Evolutionary conservation across 2,329 filamentous ascomycete genomes (phyloP).

Genomic region (Lasiodiplodia gonubiensis): DNA sequence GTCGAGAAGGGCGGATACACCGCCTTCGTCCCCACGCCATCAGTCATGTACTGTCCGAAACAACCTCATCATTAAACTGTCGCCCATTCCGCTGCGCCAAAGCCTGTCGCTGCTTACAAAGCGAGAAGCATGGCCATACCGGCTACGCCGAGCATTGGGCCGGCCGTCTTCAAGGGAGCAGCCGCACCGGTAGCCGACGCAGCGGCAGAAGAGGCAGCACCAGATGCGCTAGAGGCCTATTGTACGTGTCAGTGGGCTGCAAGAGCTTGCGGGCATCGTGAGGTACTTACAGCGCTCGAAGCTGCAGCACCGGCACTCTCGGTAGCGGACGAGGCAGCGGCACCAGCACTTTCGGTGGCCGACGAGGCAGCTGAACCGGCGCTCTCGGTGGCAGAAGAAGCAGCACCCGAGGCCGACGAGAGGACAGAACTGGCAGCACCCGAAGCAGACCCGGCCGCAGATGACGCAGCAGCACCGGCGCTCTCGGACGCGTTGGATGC

Average conservation of each 20-base stretch:
- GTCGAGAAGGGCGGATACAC: background rate
- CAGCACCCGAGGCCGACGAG: conserved; percentile 22
- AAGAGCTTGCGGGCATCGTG: background rate
- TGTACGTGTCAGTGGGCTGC: background rate
- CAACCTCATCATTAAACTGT: conserved; percentile 3
- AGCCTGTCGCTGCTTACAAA: conserved; percentile 38
- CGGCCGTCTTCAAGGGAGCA: conserved; percentile 44
- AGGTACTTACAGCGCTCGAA: conserved; percentile 24
- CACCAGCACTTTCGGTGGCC: background rate
- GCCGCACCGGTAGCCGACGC: conserved; percentile 31
- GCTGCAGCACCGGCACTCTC: conserved; percentile 23
- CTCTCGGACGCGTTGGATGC: conserved; percentile 11
- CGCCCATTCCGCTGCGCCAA: conserved; percentile 10
- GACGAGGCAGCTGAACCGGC: conserved; percentile 12
- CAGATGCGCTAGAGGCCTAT: conserved; percentile 32
- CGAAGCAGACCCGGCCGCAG: conserved; percentile 28
- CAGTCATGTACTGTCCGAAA: conserved; percentile 4
- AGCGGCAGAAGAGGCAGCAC: conserved; percentile 28
- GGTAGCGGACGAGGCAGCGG: conserved; percentile 26
- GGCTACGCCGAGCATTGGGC: conserved; percentile 45
- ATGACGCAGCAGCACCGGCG: conserved; percentile 17
- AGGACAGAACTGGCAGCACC: conserved; percentile 2
- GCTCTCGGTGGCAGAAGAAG: conserved; percentile 16
- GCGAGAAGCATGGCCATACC: conserved; percentile 46
- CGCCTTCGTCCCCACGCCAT: background rate